These are phyloP conservation scores for Colletotrichum australisinense DNA, from an alignment of 2,329 filamentous ascomycete genomes.

Conservation along the genomic window DNA sequence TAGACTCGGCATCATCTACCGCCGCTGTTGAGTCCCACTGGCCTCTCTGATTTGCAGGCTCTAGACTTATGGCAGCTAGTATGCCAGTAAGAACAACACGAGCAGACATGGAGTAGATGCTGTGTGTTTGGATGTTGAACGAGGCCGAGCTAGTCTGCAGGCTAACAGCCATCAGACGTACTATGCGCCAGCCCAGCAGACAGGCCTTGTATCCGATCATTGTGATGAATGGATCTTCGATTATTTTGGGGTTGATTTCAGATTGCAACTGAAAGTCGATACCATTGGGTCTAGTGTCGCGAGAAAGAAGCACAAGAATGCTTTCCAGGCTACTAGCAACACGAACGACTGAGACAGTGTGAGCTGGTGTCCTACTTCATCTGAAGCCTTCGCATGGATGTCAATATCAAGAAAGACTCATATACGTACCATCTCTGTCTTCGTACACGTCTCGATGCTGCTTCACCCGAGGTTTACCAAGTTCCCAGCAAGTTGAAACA, in stretches of 20 bases:
- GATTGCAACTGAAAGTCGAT: background rate
- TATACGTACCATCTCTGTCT: slow-evolving; percentile 4
- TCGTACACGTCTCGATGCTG: slow-evolving; percentile 9
- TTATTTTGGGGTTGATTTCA: background rate
- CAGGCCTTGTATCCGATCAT: slow-evolving; percentile 8
- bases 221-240: slow-evolving; percentile 1
- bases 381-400: background rate
- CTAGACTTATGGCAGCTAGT: background rate
- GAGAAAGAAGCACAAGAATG: background rate
- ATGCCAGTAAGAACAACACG: background rate
- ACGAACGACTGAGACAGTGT: background rate
- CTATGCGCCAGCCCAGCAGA: background rate
- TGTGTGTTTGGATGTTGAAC: background rate
- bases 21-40: no score
- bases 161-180: background rate
- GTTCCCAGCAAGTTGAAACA: slow-evolving; percentile 9
- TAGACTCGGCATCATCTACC: background rate
- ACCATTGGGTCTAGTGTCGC: background rate
- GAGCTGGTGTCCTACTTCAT: background rate
- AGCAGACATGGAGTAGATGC: background rate
- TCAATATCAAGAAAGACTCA: background rate
- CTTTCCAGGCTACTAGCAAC: background rate
- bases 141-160: background rate
- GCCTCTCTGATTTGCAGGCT: no score
- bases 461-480: background rate